Percentiles rank a stretch among this genome's conserved stretches.
Conservation (phyloP, 2,329 filamentous ascomycete genomes). For the Penicillium palitans region DNA sequence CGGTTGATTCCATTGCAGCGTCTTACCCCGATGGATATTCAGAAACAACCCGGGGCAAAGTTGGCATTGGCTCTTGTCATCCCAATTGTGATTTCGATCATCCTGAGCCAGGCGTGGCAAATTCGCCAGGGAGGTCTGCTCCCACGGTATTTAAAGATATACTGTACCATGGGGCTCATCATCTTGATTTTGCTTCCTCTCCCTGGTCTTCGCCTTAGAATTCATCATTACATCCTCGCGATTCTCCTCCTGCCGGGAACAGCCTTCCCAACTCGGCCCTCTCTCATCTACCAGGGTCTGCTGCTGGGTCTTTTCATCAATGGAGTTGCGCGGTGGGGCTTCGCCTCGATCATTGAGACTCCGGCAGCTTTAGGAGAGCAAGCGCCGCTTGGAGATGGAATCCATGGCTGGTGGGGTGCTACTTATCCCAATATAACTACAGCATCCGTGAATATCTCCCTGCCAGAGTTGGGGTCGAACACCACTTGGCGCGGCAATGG, state of each 20-base stretch:
- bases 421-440: slow-evolving; percentile 57
- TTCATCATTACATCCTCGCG: slow-evolving; percentile 93
- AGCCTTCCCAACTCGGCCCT: slow-evolving; percentile 80
- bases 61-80: slow-evolving; percentile 78
- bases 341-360: slow-evolving; percentile 84
- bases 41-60: slow-evolving; percentile 84
- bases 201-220: slow-evolving; percentile 76
- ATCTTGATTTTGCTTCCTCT: slow-evolving; percentile 70
- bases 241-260: slow-evolving; percentile 86
- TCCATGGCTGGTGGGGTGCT: slow-evolving; percentile 45
- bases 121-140: slow-evolving; percentile 84
- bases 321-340: slow-evolving; percentile 91
- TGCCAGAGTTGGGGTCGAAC: slow-evolving; percentile 36
- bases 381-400: slow-evolving; percentile 44
- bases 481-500: slow-evolving; percentile 42
- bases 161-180: slow-evolving; percentile 65
- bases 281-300: slow-evolving; percentile 83
- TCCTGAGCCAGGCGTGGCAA: slow-evolving; percentile 75
- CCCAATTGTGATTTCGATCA: slow-evolving; percentile 65
- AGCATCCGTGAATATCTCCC: slow-evolving; percentile 44
- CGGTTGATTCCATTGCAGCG: slow-evolving; percentile 84
- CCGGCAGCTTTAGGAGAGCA: slow-evolving; percentile 63
- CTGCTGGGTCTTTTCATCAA: slow-evolving; percentile 91
- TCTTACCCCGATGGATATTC: slow-evolving; percentile 84
- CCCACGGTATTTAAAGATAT: slow-evolving; percentile 73